Percentiles rank a stretch among this genome's conserved stretches.
These are phyloP conservation scores for Allomyces arbusculus DNA, from an alignment of 192 early-diverging fungal species.

Conservation along the genomic window DNA sequence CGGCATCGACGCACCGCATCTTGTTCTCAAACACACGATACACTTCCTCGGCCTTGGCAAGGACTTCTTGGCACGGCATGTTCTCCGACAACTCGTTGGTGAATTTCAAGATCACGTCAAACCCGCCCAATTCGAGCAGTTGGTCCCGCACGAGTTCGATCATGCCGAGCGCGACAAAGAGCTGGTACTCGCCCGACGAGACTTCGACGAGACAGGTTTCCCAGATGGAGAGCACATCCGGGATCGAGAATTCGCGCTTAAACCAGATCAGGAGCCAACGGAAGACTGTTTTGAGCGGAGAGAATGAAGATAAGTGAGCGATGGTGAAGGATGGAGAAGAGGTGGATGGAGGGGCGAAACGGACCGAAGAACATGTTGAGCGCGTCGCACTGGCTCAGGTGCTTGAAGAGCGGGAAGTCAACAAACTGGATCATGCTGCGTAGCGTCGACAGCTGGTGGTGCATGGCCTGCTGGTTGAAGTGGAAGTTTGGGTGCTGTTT, in stretches of 20 bases:
- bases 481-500: conserved; percentile 62
- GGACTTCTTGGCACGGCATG: background rate
- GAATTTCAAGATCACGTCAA: background rate
- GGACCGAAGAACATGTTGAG: conserved; percentile 81
- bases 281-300: conserved; percentile 21
- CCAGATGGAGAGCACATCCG: conserved; percentile 67
- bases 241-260: conserved; percentile 88
- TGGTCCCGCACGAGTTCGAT: conserved; percentile 28
- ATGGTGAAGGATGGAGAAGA: no score
- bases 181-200: conserved; percentile 55
- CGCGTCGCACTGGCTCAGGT: conserved; percentile 57
- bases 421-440: conserved; percentile 67
- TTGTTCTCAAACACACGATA: background rate
- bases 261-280: conserved; percentile 94
- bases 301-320: no score
- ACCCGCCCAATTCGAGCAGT: background rate
- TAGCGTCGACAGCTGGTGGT: conserved; percentile 59
- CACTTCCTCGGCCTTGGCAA: background rate
- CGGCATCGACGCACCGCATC: background rate
- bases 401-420: conserved; percentile 63
- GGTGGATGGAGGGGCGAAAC: no score
- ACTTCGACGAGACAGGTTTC: conserved; percentile 65
- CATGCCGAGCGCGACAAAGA: conserved; percentile 92
- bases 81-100: background rate
- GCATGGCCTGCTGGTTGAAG: conserved; percentile 87